phyloP scores from a whole-genome alignment of 805 yeast species.

The Ogataea methanolica region DNA sequence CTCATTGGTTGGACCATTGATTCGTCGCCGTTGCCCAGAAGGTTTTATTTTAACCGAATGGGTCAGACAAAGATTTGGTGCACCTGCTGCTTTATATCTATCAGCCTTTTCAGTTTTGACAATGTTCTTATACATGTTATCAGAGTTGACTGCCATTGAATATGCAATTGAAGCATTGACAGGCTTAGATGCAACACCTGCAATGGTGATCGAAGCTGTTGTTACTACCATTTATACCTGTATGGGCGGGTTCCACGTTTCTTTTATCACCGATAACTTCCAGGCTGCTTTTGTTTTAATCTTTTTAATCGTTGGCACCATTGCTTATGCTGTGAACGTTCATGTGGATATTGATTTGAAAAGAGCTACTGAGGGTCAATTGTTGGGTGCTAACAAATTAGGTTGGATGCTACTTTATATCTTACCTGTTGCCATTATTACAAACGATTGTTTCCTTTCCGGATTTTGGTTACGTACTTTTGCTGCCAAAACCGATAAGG shows the following conservation, averaged over 20 bases:
- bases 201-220: slow-evolving; percentile 77
- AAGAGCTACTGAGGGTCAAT: slow-evolving; percentile 58
- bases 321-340: slow-evolving; percentile 74
- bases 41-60: slow-evolving; percentile 93
- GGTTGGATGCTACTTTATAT: slow-evolving; percentile 92
- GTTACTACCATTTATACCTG: slow-evolving; percentile 86
- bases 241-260: slow-evolving; percentile 84
- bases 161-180: slow-evolving; percentile 75
- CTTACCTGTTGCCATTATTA: slow-evolving; percentile 77
- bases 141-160: slow-evolving; percentile 79
- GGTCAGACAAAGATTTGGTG: slow-evolving; percentile 83
- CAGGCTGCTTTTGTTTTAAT: slow-evolving; percentile 75
- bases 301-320: slow-evolving; percentile 62
- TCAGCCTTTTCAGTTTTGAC: slow-evolving; percentile 82
- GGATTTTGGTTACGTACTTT: slow-evolving; percentile 95
- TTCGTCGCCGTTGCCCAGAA: slow-evolving; percentile 74
- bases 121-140: slow-evolving; percentile 79
- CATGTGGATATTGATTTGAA: slow-evolving; percentile 55
- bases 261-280: slow-evolving; percentile 80
- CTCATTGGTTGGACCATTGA: slow-evolving; percentile 75
- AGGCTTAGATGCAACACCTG: slow-evolving; percentile 73
- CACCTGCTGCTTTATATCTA: slow-evolving; percentile 64
- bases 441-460: slow-evolving; percentile 85
- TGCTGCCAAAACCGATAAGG: slow-evolving; percentile 76
- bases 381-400: slow-evolving; percentile 60